Conservation (phyloP, 345 rosid genomes). For the Excoecaria cochinchinensis region DNA sequence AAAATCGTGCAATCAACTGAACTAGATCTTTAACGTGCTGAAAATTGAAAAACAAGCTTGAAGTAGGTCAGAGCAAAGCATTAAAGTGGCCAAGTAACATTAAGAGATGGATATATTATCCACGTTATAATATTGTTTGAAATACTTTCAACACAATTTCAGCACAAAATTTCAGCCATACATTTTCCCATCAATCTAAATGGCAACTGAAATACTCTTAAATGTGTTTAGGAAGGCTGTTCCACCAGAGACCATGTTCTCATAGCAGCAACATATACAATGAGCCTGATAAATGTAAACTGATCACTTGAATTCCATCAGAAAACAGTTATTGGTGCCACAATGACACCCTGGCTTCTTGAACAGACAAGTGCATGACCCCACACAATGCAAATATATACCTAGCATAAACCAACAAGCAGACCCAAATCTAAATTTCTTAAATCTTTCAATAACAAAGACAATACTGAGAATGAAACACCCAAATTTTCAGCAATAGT, state of each 20-base stretch:
- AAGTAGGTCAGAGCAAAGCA: neutral
- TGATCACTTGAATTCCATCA: neutral
- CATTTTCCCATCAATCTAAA: neutral
- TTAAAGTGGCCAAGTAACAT: neutral
- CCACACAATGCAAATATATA: neutral
- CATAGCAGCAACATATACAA: neutral
- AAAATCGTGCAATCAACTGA: neutral
- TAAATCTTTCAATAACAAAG: neutral
- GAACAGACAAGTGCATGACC: neutral
- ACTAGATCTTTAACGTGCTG: neutral
- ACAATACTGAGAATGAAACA: neutral
- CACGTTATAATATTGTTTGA: neutral
- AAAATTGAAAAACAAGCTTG: neutral
- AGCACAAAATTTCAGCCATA: neutral
- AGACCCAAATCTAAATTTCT: neutral
- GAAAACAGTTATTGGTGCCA: neutral
- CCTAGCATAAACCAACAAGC: neutral
- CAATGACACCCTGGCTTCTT: neutral
- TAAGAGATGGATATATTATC: neutral
- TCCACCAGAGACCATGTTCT: neutral
- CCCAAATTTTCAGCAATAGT: neutral
- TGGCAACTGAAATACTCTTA: neutral
- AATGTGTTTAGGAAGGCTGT: neutral
- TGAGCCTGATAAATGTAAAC: neutral
- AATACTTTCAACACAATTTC: neutral